Base-by-base conservation (phyloP, 257 asterid species). In the Solanum corneliomulleri region DNA sequence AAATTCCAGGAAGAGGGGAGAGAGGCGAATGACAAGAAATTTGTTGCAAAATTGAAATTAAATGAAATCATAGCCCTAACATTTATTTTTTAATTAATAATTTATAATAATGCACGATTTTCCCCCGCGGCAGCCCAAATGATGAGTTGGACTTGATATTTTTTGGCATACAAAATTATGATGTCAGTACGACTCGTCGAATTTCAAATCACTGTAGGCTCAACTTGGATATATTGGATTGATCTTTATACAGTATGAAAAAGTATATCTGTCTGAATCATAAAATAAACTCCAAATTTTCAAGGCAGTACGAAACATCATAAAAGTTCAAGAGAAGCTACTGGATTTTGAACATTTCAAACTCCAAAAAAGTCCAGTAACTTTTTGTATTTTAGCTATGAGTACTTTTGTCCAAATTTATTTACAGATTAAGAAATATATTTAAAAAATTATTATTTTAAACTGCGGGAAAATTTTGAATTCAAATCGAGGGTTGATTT, bases 61-160 rank as follows among this genome's bases (percentile, higher is more conserved):
- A 6, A 52, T 16, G 0, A 52, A 16, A 1, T 0, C 6, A 52
- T 52, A 52, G 9, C 1, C 6, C 1, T 16, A 52, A 52, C 1
- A 52, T 52, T 52, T 52, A 52, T 16, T 16, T 52, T 16, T 52
- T 3, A 16, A 16, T 16, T 52, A 52, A 52, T 52, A 52, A 2
- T 16, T 52, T 52, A 1, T 16, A 6, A 52, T 52, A 52, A 16
- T 6, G 4, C 4, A 6, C 4, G 0, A 52, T 6, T 52, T 52
- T 16, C 3, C 62, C 18, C 18, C 2, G 6, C 21, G 9, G 0
- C 9, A 2, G 60, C 60, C 60, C 3, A 7, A 52, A 16, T 52
- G 10, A 16, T 52, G 64, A 18, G 64, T 18, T 56, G 64, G 11
- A 56, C 64, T 18, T 56, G 64, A 56, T 56, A 56, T 18, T 56